Conservation (phyloP, 2,329 filamentous ascomycete species). For the Fusarium staphyleae region DNA sequence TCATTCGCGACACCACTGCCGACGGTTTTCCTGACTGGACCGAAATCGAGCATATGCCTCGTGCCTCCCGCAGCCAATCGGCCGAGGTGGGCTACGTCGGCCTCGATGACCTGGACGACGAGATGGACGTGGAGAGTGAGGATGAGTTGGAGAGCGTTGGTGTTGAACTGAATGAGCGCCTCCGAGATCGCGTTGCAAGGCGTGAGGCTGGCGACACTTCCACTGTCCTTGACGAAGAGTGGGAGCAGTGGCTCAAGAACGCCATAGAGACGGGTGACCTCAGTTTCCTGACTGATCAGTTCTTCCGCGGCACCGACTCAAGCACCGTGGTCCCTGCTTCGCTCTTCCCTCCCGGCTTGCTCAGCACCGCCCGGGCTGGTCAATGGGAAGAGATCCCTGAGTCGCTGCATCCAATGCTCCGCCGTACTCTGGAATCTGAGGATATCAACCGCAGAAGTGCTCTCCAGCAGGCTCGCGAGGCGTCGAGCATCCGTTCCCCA, state of each 20-base stretch:
- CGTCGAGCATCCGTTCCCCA: constrained; percentile 16
- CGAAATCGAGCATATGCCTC: constrained; percentile 38
- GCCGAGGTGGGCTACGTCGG: constrained; percentile 28
- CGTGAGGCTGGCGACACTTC: constrained; percentile 66
- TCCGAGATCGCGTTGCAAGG: constrained; percentile 68
- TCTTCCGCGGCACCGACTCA: constrained; percentile 43
- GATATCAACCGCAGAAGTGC: constrained; percentile 28
- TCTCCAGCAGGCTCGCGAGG: constrained; percentile 25
- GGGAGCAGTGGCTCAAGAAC: constrained; percentile 78
- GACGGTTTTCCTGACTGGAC: constrained; percentile 70
- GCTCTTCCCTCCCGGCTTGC: constrained; percentile 59
- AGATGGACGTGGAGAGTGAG: constrained; percentile 61
- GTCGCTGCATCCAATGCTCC: constrained; percentile 60
- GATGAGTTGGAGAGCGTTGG: constrained; percentile 63
- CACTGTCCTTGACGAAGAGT: constrained; percentile 71
- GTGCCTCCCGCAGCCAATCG: constrained; percentile 18
- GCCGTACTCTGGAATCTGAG: constrained; percentile 54
- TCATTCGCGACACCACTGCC: constrained; percentile 74
- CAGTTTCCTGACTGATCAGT: constrained; percentile 54
- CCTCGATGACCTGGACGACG: constrained; percentile 41
- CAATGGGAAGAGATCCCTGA: constrained; percentile 66
- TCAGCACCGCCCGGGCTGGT: constrained; percentile 62
- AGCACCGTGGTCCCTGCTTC: constrained; percentile 42
- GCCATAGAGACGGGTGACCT: constrained; percentile 69
- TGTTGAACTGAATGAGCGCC: constrained; percentile 67